A percentile compares a stretch with the other conserved stretches of the same genome.
These are phyloP conservation scores for Nicotiana tomentosiformis DNA, from an alignment of 257 asterid species.

Conservation along the genomic window DNA sequence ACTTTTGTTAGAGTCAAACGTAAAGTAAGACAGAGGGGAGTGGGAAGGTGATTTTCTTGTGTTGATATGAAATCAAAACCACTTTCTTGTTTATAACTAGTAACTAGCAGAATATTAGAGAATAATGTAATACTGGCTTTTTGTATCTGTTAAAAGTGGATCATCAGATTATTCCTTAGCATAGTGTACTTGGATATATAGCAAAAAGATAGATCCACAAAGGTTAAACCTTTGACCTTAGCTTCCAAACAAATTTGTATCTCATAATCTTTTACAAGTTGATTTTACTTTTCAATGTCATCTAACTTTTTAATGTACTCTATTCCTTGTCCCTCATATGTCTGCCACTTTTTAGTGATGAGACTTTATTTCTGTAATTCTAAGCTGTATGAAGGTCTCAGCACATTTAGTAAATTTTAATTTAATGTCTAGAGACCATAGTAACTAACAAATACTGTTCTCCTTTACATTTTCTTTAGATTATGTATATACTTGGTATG, in stretches of 20 bases:
- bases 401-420: background rate
- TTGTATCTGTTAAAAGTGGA: background rate
- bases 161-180: background rate
- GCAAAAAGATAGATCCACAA: background rate
- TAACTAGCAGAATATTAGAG: background rate
- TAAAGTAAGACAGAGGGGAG: conserved; percentile 11
- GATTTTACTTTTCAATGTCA: conserved; percentile 7
- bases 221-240: conserved; percentile 12
- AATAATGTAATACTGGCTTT: background rate
- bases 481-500: background rate
- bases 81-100: background rate
- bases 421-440: background rate
- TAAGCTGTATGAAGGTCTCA: background rate
- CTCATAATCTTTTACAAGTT: conserved; percentile 3
- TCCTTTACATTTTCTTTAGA: background rate
- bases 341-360: background rate
- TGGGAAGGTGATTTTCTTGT: conserved; percentile 8
- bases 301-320: background rate
- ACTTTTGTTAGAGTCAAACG: conserved; percentile 39
- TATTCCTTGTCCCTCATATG: conserved; percentile 1
- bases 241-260: background rate
- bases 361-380: background rate
- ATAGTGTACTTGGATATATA: background rate
- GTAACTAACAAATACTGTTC: background rate
- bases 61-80: background rate